These are phyloP conservation scores for Quercus lobata DNA, from an alignment of 331 rosid species.

Conservation along the genomic window DNA sequence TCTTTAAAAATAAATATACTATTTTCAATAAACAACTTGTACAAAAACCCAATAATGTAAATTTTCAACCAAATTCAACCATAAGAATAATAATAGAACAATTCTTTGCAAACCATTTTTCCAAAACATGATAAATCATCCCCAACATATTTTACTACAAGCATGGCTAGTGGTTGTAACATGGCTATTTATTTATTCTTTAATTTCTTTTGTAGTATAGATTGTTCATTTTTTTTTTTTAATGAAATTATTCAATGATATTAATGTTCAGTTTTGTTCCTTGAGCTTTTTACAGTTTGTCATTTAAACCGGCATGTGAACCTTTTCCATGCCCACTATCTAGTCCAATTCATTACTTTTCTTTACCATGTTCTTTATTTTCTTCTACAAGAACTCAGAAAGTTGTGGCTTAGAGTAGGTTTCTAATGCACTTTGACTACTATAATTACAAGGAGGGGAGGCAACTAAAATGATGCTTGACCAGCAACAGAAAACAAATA, in stretches of 20 bases:
- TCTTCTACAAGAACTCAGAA: not conserved
- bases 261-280: not conserved
- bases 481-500: conserved; percentile 35
- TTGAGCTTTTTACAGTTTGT: not conserved
- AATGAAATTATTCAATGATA: not conserved
- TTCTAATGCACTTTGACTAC: too few relatives aligned
- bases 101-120: too few relatives aligned
- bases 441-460: conserved; percentile 26
- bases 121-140: too few relatives aligned
- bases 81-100: too few relatives aligned
- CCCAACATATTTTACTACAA: conserved; percentile 22
- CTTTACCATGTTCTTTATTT: not conserved
- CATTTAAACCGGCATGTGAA: not conserved
- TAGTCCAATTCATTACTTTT: not conserved
- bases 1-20: too few relatives aligned
- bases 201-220: conserved; percentile 32
- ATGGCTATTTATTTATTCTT: conserved; percentile 21
- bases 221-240: not conserved
- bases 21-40: too few relatives aligned
- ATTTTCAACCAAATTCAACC: too few relatives aligned
- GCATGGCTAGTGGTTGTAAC: conserved; percentile 37
- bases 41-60: too few relatives aligned
- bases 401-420: not conserved
- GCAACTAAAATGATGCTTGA: conserved; percentile 50
- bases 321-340: not conserved